Evolutionary conservation across 139 green algal genomes (phyloP).

Genomic region (Nannochloris sp.): DNA sequence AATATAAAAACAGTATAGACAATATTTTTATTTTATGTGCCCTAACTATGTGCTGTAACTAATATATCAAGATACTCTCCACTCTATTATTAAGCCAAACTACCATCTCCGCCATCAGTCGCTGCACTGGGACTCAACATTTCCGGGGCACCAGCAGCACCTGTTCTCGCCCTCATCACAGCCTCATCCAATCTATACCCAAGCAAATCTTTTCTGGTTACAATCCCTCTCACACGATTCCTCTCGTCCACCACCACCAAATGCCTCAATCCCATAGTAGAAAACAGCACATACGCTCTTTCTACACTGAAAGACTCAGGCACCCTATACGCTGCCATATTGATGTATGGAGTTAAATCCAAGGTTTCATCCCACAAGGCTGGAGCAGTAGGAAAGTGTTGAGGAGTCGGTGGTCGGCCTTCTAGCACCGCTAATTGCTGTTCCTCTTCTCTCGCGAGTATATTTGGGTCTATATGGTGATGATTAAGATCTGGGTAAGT

Average conservation of each 20-base stretch:
- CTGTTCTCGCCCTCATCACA: constrained; percentile 3
- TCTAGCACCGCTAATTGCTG: constrained; percentile 58
- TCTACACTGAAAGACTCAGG: constrained; percentile 67
- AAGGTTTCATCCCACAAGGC: constrained; percentile 36
- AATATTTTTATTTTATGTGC: background rate
- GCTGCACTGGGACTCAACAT: background rate
- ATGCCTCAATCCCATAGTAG: constrained; percentile 73
- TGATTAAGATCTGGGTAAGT: constrained; percentile 35
- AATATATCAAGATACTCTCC: too few species aligned
- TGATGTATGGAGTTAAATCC: constrained; percentile 75
- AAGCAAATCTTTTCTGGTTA: constrained; percentile 78
- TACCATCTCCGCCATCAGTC: background rate
- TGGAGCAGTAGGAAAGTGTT: constrained; percentile 16
- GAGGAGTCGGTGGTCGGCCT: constrained; percentile 10
- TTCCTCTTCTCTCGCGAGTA: constrained; percentile 23
- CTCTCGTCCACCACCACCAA: constrained; percentile 64
- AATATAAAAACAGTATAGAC: background rate
- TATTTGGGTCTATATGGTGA: constrained; percentile 20
- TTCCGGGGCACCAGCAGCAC: background rate
- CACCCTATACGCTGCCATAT: constrained; percentile 57
- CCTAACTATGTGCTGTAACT: background rate
- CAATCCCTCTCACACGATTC: constrained; percentile 68
- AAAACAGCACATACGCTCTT: constrained; percentile 77
- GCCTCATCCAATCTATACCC: constrained; percentile 63
- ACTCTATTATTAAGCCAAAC: background rate